Evolutionary conservation across 108 stramenopile species (phyloP), one percentile per base, ranked within the genome.

Genomic region (Cyclotella sp.): DNA sequence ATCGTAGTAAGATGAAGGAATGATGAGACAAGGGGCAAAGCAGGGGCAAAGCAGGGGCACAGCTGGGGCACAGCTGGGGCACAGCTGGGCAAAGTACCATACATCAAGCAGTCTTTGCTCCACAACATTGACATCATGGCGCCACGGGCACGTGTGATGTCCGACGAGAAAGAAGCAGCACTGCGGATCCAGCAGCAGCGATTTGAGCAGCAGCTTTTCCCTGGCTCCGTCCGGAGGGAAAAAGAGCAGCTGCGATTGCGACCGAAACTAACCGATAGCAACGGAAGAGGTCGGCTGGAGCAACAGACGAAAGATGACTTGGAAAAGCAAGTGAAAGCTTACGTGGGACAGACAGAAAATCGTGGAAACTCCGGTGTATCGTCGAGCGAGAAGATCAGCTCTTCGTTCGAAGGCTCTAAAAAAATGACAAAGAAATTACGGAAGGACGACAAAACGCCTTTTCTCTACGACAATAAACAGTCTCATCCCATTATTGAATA

Each of bases 401-500:
- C 55, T 12, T 9, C 53, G 5, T 22, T 34, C 49, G n/a, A 51
- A 51, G 19, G 19, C 1, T 51, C 19, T 16, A 62, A 6, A 62
- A 16, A 9, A 6, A 41, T 3, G 3, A 30, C 6, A 26, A 53
- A 54, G 22, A 55, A 54, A 39, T 41, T 4, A 21, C n/a, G 51
- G 16, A 16, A 34, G 5, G 41, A 70, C 9, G 57, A 27, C 16
- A 7, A 70, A 70, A 28, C 24, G 13, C 63, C 43, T 24, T 73
- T 69, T 49, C 72, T 80, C 28, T 80, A 73, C 61, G 62, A 80
- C 45, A 69, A 46, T 39, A 73, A 73, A 39, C 41, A 62, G 55
- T 80, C 79, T 6, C 68, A 80, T 34, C 79, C 79, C 6, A 63
- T 80, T 13, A 67, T 73, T 27, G 79, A 80, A 63, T 80, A 73